Conservation (phyloP, 2,329 filamentous ascomycete species). For the Aspergillus sp. region DNA sequence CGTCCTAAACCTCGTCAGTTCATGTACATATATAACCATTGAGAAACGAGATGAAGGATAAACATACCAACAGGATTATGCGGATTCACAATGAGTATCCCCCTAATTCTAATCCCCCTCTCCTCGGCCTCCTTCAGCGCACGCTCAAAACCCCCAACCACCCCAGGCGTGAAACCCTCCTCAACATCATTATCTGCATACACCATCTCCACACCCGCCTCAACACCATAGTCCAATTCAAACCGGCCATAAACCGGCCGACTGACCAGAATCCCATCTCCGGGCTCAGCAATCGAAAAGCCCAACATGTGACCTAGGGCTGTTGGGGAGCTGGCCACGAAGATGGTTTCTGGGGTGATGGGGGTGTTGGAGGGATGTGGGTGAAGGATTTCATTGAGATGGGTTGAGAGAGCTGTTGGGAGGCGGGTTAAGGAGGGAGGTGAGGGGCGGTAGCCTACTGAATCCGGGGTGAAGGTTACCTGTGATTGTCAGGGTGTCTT, state of each 20-base stretch:
- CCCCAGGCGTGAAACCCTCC: slow-evolving; percentile 32
- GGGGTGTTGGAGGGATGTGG: slow-evolving; percentile 18
- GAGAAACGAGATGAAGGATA: neutral
- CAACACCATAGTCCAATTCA: slow-evolving; percentile 42
- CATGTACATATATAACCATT: no score
- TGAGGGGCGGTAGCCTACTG: slow-evolving; percentile 37
- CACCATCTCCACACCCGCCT: slow-evolving; percentile 34
- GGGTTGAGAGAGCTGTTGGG: slow-evolving; percentile 33
- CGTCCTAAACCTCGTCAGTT: slow-evolving; percentile 20
- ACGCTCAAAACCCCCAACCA: slow-evolving; percentile 31
- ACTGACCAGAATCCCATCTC: slow-evolving; percentile 42
- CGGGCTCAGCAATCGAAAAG: slow-evolving; percentile 36
- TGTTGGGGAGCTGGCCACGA: slow-evolving; percentile 38
- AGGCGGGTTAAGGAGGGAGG: slow-evolving; percentile 33
- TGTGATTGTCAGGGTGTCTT: slow-evolving; percentile 4
- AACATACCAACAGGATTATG: slow-evolving; percentile 39
- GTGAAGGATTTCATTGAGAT: slow-evolving; percentile 38
- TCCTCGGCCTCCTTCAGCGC: slow-evolving; percentile 26
- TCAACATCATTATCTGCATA: slow-evolving; percentile 31
- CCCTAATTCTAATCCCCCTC: slow-evolving; percentile 30
- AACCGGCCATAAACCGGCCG: slow-evolving; percentile 46
- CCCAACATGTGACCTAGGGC: slow-evolving; percentile 39
- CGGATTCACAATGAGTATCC: slow-evolving; percentile 39
- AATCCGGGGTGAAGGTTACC: slow-evolving; percentile 25
- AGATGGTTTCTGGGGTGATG: slow-evolving; percentile 31